Base-by-base conservation (phyloP, 208 protist genomes). In the Leishmania braziliensis region DNA sequence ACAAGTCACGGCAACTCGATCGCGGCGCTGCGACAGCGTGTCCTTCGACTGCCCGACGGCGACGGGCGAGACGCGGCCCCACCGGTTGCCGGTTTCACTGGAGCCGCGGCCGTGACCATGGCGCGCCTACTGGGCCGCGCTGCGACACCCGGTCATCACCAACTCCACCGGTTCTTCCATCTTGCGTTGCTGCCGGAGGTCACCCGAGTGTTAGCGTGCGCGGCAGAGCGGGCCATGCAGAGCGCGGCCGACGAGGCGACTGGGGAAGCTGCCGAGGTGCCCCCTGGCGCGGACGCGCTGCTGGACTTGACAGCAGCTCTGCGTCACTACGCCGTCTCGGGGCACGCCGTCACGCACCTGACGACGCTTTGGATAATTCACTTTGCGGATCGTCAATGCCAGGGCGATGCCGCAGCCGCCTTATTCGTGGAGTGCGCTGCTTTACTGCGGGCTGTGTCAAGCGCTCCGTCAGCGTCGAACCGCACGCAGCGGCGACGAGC, bases 91-190 rank as follows among this genome's bases (percentile, higher is more conserved):
- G 70, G 83, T 54, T 86, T 92, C 48, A 48, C n/a, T 12, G 77
- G 77, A 0, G 86, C 89, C 0, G 51, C 73, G 3, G 90, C 93
- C 18, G 36, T 92, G 14, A 86, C 84, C 18, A 88, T 95, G 84
- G 85, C 84, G 12, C 80, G 91, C 5, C 70, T 95, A 43, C 84
- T 97, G 18, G 91, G 91, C 16, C 84, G 91, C 48, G 79, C 86
- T 29, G 65, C 86, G 20, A 79, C 88, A 0, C 84, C 87, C 18
- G 84, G 82, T 16, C 93, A 97, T 80, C 93, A 92, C 77, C 91
- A 94, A 66, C 79, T 97, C 48, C 93, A 97, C 75, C 80, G 84
- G 3, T 82, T 97, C 36, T 66, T 95, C 23, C 93, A 97, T 79
- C 83, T 89, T 0, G 80, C 89, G 79, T 70, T 97, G 54, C 84